A percentile compares a stretch with the other conserved stretches of the same genome.
Evolutionary conservation across 2,329 filamentous ascomycete genomes (phyloP).

Genomic region (Colletotrichum higginsianum): DNA sequence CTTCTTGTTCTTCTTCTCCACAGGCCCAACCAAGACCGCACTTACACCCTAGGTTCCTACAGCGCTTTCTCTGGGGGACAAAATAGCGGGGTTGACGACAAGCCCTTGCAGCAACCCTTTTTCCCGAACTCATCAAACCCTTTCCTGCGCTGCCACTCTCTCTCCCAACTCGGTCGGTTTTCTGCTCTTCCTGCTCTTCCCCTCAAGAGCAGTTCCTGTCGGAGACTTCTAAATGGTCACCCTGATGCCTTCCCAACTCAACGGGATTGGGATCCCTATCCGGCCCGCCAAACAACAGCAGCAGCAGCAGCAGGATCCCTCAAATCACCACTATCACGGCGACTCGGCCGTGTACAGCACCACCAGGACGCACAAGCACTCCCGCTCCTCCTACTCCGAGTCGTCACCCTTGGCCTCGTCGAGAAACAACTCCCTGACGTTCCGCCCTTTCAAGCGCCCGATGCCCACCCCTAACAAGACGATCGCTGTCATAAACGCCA

Average conservation of each 20-base stretch:
- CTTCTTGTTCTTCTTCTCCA: constrained; percentile 34
- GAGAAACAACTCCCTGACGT: constrained; percentile 73
- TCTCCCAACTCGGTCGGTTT: background rate
- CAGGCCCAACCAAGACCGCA: constrained; percentile 31
- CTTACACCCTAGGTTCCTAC: constrained; percentile 39
- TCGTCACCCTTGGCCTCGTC: constrained; percentile 68
- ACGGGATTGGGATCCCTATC: constrained; percentile 52
- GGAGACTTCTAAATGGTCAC: constrained; percentile 41
- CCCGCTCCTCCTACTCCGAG: constrained; percentile 74
- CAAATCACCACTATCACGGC: constrained; percentile 41
- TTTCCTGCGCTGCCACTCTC: constrained; percentile 17
- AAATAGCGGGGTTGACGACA: constrained; percentile 43
- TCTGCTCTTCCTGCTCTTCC: constrained; percentile 30
- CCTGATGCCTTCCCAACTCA: constrained; percentile 52
- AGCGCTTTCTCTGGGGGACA: constrained; percentile 37
- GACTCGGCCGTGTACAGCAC: constrained; percentile 39
- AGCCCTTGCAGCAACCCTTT: constrained; percentile 33
- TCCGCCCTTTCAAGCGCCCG: constrained; percentile 71
- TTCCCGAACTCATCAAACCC: constrained; percentile 24
- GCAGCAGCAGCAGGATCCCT: constrained; percentile 29
- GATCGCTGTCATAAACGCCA: constrained; percentile 95
- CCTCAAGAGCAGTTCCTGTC: constrained; percentile 31
- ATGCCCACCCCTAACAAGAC: constrained; percentile 79
- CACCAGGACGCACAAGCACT: constrained; percentile 70
- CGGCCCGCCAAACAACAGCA: constrained; percentile 52